A percentile compares a stretch with the other conserved stretches of the same genome.
These are phyloP conservation scores for Ustilago cynodontis DNA, from an alignment of 1,284 basidiomycete genomes.

Conservation along the genomic window DNA sequence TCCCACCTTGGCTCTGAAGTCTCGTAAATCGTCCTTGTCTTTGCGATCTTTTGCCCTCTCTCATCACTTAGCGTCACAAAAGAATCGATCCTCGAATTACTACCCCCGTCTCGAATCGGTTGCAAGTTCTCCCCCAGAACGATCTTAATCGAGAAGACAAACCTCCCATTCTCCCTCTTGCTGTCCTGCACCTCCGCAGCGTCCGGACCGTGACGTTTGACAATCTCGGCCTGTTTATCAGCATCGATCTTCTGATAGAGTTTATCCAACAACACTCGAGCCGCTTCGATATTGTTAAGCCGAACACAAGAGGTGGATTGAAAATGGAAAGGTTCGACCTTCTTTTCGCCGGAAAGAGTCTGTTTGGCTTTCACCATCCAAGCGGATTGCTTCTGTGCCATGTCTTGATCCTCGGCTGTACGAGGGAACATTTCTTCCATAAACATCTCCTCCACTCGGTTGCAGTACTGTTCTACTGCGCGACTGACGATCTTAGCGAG, in stretches of 20 bases:
- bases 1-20: conserved; percentile 92
- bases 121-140: conserved; percentile 73
- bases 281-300: conserved; percentile 95
- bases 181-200: no score
- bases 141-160: conserved; percentile 94
- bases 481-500: conserved; percentile 84
- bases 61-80: conserved; percentile 96
- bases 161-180: conserved; percentile 69
- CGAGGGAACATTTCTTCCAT: conserved; percentile 93
- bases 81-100: conserved; percentile 75
- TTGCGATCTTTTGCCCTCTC: conserved; percentile 87
- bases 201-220: conserved; percentile 70
- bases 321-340: conserved; percentile 93
- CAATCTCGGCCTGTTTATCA: conserved; percentile 83
- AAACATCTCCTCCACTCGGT: conserved; percentile 87
- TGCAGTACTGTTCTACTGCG: conserved; percentile 91
- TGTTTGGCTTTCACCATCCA: conserved; percentile 95
- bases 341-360: conserved; percentile 84
- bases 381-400: conserved; percentile 77
- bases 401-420: conserved; percentile 71
- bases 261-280: conserved; percentile 87
- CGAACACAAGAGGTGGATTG: conserved; percentile 89
- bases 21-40: conserved; percentile 96
- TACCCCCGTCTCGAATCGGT: conserved; percentile 52
- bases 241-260: conserved; percentile 93